Evolutionary conservation across 495 filamentous ascomycete species (phyloP).

Genomic region (Penicillium fimorum): DNA sequence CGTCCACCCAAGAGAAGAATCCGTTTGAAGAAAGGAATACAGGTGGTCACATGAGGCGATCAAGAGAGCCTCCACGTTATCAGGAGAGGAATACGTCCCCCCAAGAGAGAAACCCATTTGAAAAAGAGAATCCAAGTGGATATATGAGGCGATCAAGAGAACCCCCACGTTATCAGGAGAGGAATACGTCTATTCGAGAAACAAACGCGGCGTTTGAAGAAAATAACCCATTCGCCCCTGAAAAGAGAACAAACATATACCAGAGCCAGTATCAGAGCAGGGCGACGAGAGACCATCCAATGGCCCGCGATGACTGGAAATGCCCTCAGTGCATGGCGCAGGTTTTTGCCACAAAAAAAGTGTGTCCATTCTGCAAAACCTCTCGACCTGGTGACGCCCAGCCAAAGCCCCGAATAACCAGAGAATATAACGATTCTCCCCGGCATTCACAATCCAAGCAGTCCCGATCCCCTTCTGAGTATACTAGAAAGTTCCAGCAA

Average conservation of each 20-base stretch:
- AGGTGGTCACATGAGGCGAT: background rate
- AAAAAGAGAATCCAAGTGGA: background rate
- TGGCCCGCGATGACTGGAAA: constrained; percentile 30
- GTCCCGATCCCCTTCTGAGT: background rate
- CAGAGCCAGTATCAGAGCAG: background rate
- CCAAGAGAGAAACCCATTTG: background rate
- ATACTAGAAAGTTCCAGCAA: constrained; percentile 24
- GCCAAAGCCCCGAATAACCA: background rate
- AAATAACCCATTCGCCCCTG: constrained; percentile 1
- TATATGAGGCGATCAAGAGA: background rate
- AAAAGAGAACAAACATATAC: background rate
- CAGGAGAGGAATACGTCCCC: background rate
- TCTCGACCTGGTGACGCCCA: constrained; percentile 18
- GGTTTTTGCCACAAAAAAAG: constrained; percentile 24
- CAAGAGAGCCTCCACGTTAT: background rate
- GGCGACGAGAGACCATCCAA: background rate
- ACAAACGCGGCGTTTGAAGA: background rate
- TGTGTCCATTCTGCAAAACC: constrained; percentile 35
- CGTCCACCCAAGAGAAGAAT: background rate
- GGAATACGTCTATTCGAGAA: background rate
- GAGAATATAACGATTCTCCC: background rate
- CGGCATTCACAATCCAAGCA: background rate
- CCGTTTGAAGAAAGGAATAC: background rate
- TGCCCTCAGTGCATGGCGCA: constrained; percentile 31
- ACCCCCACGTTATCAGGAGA: background rate